Base-by-base conservation (phyloP, 176 grass and related monocot species). In the Dactylis glomerata region DNA sequence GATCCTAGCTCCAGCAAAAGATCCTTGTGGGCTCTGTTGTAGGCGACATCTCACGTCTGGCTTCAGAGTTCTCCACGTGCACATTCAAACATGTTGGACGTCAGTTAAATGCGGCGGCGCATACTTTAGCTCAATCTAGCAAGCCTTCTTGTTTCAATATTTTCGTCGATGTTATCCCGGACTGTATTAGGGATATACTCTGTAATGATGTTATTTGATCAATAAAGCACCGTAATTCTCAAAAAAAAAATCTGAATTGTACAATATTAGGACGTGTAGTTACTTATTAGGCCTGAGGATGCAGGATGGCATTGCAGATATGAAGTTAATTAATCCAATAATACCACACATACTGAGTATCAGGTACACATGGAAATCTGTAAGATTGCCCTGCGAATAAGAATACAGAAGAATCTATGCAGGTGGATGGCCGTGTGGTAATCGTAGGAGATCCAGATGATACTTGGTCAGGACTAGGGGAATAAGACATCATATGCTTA, bases 301-400 rank as follows among this genome's bases (percentile, higher is more conserved):
- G 30, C 41, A 28, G n/a, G 45, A 44, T 44, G 76, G 10, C 34
- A 67, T 26, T 44, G 16, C 65, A 70, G 64, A 67, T 67, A 34
- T 75, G 42, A 11, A 59, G 40, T 32, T 62, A 57, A 80, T 54
- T 42, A 34, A 44, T n/a, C n/a, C n/a, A n/a, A 65, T 28, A 86
- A 63, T 76, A 50, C 23, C 14, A 84, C 32, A 23, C 7, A 81
- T 85, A n/a, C 76, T 88, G 5, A 79, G 3, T 79, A 47, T 64
- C 27, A 88, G 57, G 64, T 49, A 83, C 23, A 78, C 52, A 24
- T 20, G 55, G 61, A 26, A 76, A 73, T 45, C 4, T 79, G 24
- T 66, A 82, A 79, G 44, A 27, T 33, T 75, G 10, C 5, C 68
- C 45, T 75, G 82, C 20, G 27, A 80, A 77, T 15, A 76, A 80